Base-by-base conservation (phyloP, 441 rosid species). In the Macaranga tanarius region DNA sequence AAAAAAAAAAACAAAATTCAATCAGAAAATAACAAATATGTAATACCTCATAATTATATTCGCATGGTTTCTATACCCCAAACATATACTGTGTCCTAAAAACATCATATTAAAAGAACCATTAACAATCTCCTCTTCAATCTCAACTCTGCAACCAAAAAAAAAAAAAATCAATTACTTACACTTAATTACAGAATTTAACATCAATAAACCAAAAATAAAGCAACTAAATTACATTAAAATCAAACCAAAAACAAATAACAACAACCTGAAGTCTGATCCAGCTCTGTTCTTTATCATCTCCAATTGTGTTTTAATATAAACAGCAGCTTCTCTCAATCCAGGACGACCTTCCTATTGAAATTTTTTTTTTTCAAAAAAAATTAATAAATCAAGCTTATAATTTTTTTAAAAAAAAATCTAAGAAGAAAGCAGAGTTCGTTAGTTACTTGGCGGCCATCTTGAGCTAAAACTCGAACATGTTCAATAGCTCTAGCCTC, bases 81-180 rank as follows among this genome's bases (percentile, higher is more conserved):
- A 76, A 10, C 97, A 90, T 73, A 96, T 92, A 72, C 90, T 89
- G 75, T 87, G 85, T 73, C 97, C 92, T 71, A 96, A 79, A 83
- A 96, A 93, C 75, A 90, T 68, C 99, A 93, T 96, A 85, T 82
- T 93, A 86, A 96, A 96, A 34, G 97, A 87, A 64, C 99, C 99
- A 74, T 82, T 85, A 79, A 93, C 90, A 69, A 78, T 83, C 56
- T 85, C 78, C 87, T 96, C 99, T 77, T 96, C 97, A 63, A 96
- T 79, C 77, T 92, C 98, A 73, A 93, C 78, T 64, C 99, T 96
- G 89, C 60, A 81, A n/a, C n/a, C n/a, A n/a, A n/a, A 78, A 59
- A 80, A 22, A 17, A 71, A 63, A 52, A 59, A 48, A 28, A 12
- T 15, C 10, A 19, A 52, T 10, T 0, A 44, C 40, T n/a, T 25